Conservation (phyloP, 148 eudicot species). For the Simmondsia chinensis region DNA sequence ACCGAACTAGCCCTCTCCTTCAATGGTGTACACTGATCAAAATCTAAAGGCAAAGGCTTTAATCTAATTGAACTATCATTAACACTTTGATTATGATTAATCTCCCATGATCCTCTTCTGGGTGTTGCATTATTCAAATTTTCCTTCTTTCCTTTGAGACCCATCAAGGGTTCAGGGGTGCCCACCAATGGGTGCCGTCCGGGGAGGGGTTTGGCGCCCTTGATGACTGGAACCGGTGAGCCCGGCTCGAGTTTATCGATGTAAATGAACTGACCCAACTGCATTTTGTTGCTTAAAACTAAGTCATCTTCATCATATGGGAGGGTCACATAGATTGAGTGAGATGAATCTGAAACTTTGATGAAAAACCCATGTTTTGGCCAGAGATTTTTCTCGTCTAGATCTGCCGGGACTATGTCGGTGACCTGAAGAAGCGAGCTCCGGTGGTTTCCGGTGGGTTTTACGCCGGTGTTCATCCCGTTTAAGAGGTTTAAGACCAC, state of each 20-base stretch:
- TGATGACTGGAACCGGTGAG: slow-evolving; percentile 71
- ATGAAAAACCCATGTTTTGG: slow-evolving; percentile 85
- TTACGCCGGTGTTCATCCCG: slow-evolving; percentile 58
- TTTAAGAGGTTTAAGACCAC: slow-evolving; percentile 60
- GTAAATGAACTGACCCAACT: slow-evolving; percentile 79
- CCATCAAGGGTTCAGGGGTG: slow-evolving; percentile 79
- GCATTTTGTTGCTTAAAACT: slow-evolving; percentile 76
- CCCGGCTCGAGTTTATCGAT: slow-evolving; percentile 68
- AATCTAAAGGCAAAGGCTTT: slow-evolving; percentile 65
- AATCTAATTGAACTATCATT: slow-evolving; percentile 12
- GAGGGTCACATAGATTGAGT: slow-evolving; percentile 65
- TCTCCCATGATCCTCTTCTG: slow-evolving; percentile 79
- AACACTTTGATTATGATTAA: slow-evolving; percentile 16
- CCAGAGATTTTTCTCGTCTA: slow-evolving; percentile 68
- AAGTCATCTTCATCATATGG: slow-evolving; percentile 89
- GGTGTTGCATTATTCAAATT: slow-evolving; percentile 25
- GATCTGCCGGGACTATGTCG: slow-evolving; percentile 86
- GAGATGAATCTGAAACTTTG: slow-evolving; percentile 82
- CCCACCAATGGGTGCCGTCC: slow-evolving; percentile 83
- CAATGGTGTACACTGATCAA: slow-evolving; percentile 76
- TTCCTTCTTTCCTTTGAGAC: slow-evolving; percentile 41
- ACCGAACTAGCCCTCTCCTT: slow-evolving; percentile 43
- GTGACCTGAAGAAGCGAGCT: slow-evolving; percentile 75
- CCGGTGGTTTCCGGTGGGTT: slow-evolving; percentile 68
- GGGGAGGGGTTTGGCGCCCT: slow-evolving; percentile 71